phyloP scores from a whole-genome alignment of 1,284 basidiomycete genomes.

The Phlebopus sp. region DNA sequence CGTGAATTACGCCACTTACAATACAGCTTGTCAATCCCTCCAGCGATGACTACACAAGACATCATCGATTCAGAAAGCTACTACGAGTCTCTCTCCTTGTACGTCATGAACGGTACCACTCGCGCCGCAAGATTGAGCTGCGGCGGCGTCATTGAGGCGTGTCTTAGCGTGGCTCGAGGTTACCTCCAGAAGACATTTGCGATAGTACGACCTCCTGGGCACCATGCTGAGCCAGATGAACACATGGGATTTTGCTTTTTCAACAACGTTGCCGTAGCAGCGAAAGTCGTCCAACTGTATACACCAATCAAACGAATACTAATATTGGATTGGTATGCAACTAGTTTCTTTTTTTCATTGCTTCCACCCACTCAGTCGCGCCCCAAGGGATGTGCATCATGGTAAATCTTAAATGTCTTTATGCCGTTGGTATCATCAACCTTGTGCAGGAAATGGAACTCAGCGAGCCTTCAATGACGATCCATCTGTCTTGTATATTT shows the following conservation, averaged over 20 bases:
- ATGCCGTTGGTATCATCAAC: slow-evolving; percentile 9
- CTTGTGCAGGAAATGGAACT: slow-evolving; percentile 83
- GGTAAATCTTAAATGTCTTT: slow-evolving; percentile 45
- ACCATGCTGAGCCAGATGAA: slow-evolving; percentile 97
- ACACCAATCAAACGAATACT: slow-evolving; percentile 77
- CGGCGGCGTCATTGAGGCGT: slow-evolving; percentile 92
- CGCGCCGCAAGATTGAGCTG: slow-evolving; percentile 85
- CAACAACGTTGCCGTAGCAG: slow-evolving; percentile 96
- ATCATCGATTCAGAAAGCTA: slow-evolving; percentile 72
- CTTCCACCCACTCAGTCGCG: slow-evolving; percentile 12
- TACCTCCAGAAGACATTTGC: slow-evolving; percentile 88
- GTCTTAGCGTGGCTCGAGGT: slow-evolving; percentile 81
- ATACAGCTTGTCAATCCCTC: slow-evolving; percentile 15
- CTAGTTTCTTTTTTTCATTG: slow-evolving; percentile 7
- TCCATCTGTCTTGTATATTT: slow-evolving; percentile 90
- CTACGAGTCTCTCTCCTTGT: slow-evolving; percentile 89
- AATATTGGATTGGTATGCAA: slow-evolving; percentile 90
- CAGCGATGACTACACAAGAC: slow-evolving; percentile 73
- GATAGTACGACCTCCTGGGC: slow-evolving; percentile 95
- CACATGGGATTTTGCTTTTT: slow-evolving; percentile 99
- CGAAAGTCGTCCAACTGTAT: slow-evolving; percentile 71
- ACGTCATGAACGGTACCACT: slow-evolving; percentile 86
- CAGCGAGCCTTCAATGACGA: slow-evolving; percentile 95
- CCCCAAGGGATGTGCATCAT: slow-evolving; percentile 92
- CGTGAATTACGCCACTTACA: slow-evolving; percentile 16